Conservation (phyloP, 2,329 filamentous ascomycete genomes). For the Pseudogymnoascus sp. region DNA sequence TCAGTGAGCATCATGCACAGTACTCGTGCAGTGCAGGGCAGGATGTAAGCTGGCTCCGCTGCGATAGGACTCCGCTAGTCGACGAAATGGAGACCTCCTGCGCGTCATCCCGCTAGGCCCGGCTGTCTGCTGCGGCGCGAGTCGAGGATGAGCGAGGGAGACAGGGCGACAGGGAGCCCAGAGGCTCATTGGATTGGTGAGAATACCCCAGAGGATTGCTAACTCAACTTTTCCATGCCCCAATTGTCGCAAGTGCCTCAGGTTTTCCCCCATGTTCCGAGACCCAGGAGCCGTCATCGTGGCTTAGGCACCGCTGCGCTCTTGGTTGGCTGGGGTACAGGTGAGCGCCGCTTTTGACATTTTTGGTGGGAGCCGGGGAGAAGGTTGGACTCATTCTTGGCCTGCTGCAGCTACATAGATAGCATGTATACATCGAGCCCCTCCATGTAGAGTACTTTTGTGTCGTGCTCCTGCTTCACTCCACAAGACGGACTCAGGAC, state of each 20-base stretch:
- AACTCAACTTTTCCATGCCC: not conserved
- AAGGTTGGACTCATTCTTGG: not conserved
- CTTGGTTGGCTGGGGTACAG: not conserved
- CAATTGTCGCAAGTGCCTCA: not conserved
- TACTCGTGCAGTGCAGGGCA: not conserved
- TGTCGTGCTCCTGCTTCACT: not conserved
- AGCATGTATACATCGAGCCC: not conserved
- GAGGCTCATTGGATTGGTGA: not conserved
- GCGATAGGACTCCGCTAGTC: not conserved
- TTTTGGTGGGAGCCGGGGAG: not conserved
- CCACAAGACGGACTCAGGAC: not conserved
- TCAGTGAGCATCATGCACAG: not conserved
- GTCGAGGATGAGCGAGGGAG: not conserved
- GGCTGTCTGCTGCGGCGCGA: slow-evolving; percentile 3
- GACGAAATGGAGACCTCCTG: not conserved
- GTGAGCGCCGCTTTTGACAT: not conserved
- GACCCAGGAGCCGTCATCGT: not conserved
- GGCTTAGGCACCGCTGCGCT: not conserved
- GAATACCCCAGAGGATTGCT: not conserved
- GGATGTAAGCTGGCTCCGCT: not conserved
- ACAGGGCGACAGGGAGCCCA: not conserved
- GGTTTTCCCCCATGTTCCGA: not conserved
- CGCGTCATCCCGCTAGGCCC: slow-evolving; percentile 6
- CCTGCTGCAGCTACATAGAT: not conserved
- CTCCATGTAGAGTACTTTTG: not conserved